Evolutionary conservation across 352 stramenopile species (phyloP).

Genomic region (Pythium brachiatum): DNA sequence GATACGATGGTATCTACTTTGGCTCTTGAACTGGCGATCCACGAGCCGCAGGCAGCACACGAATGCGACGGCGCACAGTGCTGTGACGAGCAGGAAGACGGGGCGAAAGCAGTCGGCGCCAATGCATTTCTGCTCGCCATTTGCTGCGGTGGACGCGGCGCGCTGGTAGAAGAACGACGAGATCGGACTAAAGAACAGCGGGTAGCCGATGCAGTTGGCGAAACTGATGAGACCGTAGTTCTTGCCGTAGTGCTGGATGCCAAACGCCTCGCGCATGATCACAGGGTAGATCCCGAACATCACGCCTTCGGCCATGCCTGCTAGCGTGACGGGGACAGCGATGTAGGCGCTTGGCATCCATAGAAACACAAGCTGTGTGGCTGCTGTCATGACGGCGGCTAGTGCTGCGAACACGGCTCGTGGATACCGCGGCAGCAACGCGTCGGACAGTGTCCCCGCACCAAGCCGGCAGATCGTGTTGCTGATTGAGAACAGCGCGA

Average conservation of each 20-base stretch:
- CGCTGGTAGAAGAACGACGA: conserved; percentile 72
- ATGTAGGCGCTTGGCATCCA: conserved; percentile 39
- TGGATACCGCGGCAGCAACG: conserved; percentile 39
- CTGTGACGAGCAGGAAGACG: conserved; percentile 61
- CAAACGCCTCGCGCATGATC: conserved; percentile 79
- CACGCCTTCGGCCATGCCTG: conserved; percentile 67
- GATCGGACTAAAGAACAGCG: conserved; percentile 72
- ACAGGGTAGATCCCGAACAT: conserved; percentile 84
- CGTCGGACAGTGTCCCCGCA: conserved; percentile 63
- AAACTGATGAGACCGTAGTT: conserved; percentile 83
- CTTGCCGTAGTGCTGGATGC: conserved; percentile 74
- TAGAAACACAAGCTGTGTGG: conserved; percentile 58
- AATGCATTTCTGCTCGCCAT: conserved; percentile 55
- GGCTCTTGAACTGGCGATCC: conserved; percentile 22
- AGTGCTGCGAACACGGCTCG: conserved; percentile 54
- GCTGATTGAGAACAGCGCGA: conserved; percentile 71
- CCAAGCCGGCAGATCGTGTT: conserved; percentile 65
- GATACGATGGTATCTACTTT: conserved; percentile 17
- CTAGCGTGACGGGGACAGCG: conserved; percentile 51
- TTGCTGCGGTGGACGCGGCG: conserved; percentile 16
- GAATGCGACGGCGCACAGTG: conserved; percentile 52
- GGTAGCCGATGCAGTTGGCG: conserved; percentile 81
- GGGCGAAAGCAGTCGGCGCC: conserved; percentile 57
- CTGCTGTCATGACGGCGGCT: conserved; percentile 46
- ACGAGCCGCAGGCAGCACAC: conserved; percentile 47